Conservation (phyloP, 1,284 basidiomycete genomes). For the Ustilago xerochloae region DNA sequence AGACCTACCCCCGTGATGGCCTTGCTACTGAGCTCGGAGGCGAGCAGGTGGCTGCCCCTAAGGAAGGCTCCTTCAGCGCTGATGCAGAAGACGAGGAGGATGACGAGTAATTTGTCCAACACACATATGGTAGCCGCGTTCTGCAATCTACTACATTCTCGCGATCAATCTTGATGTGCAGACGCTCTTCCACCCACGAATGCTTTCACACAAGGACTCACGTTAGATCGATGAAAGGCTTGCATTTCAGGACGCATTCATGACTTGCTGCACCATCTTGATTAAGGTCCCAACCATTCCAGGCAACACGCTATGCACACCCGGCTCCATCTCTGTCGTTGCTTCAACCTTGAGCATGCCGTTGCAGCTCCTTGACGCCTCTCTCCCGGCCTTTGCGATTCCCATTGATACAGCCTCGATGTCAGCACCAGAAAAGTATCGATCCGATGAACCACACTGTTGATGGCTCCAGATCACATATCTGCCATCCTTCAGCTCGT, state of each 20-base stretch:
- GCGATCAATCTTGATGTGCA: neutral
- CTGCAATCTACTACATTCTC: slow-evolving; percentile 16
- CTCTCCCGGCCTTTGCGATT: slow-evolving; percentile 1
- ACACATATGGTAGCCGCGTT: neutral
- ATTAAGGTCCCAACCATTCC: slow-evolving; percentile 23
- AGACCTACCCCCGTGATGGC: slow-evolving; percentile 65
- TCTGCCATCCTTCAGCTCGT: neutral
- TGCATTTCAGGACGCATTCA: neutral
- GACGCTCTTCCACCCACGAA: too few species aligned
- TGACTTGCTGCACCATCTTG: slow-evolving; percentile 17
- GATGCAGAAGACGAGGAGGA: slow-evolving; percentile 50
- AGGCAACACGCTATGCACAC: slow-evolving; percentile 11
- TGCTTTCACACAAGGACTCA: neutral
- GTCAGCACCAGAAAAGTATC: slow-evolving; percentile 18
- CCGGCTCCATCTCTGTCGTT: slow-evolving; percentile 16
- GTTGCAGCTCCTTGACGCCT: neutral
- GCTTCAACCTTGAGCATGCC: neutral
- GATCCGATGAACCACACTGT: slow-evolving; percentile 23
- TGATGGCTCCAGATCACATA: slow-evolving; percentile 11
- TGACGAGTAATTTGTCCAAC: slow-evolving; percentile 27
- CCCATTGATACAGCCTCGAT: slow-evolving; percentile 3
- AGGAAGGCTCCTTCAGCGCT: slow-evolving; percentile 50
- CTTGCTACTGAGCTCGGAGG: slow-evolving; percentile 62
- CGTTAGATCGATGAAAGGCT: neutral
- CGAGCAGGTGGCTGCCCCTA: slow-evolving; percentile 44